These are phyloP conservation scores for Ailanthus altissimus DNA, from an alignment of 345 rosid species.

Conservation along the genomic window DNA sequence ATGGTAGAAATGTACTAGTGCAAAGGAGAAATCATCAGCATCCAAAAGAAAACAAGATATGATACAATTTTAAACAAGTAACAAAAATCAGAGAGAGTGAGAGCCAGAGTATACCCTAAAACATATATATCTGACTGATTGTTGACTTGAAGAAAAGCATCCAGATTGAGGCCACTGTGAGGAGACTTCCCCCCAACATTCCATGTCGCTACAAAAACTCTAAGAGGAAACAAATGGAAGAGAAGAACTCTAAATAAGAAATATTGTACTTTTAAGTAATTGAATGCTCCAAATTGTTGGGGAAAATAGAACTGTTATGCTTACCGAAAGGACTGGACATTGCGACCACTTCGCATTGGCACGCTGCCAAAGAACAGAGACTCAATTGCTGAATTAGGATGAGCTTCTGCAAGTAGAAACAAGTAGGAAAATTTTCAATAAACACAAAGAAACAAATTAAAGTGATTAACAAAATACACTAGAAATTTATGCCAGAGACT, in stretches of 20 bases:
- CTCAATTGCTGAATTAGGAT: slow-evolving; percentile 43
- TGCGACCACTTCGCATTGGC: slow-evolving; percentile 41
- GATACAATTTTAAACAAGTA: background rate
- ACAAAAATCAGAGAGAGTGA: slow-evolving; percentile 7
- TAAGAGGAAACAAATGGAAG: slow-evolving; percentile 21
- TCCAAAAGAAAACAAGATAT: background rate
- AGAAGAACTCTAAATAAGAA: background rate
- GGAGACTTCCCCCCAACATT: slow-evolving; percentile 96
- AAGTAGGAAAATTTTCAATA: slow-evolving; percentile 10
- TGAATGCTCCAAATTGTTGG: background rate
- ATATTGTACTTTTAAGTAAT: background rate
- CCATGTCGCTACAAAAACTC: slow-evolving; percentile 97
- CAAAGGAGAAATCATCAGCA: background rate
- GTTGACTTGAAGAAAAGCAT: slow-evolving; percentile 61
- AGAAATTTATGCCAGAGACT: slow-evolving; percentile 4
- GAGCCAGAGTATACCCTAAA: slow-evolving; percentile 54
- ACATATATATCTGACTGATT: slow-evolving; percentile 74
- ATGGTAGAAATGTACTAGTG: background rate
- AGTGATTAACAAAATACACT: background rate
- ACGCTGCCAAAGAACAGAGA: slow-evolving; percentile 42
- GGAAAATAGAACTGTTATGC: slow-evolving; percentile 8
- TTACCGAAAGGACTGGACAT: slow-evolving; percentile 65
- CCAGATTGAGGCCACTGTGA: slow-evolving; percentile 55
- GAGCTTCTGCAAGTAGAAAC: slow-evolving; percentile 46
- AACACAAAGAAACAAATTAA: slow-evolving; percentile 11